A percentile compares a stretch with the other conserved stretches of the same genome.
These are phyloP conservation scores for Aspergillus sclerotioniger DNA, from an alignment of 495 filamentous ascomycete genomes.

Conservation along the genomic window DNA sequence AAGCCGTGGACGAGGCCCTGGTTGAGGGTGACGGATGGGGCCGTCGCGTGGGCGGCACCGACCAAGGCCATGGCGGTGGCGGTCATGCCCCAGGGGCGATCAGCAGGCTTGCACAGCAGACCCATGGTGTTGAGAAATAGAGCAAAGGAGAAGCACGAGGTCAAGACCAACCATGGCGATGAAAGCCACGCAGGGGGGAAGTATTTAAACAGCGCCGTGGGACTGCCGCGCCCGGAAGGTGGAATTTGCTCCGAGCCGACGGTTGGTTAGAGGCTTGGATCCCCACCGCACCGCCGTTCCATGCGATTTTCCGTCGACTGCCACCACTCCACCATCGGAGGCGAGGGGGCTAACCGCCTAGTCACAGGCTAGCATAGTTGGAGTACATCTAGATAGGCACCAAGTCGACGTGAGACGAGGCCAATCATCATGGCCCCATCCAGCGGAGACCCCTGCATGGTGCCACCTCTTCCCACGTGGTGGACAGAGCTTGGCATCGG, in stretches of 20 bases:
- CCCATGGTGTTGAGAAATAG: constrained; percentile 11
- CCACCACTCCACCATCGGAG: too few relatives aligned
- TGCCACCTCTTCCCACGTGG: background rate
- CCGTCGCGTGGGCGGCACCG: constrained; percentile 1
- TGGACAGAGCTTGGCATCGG: background rate
- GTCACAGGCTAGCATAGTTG: too few relatives aligned
- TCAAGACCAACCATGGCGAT: background rate
- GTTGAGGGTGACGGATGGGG: constrained; percentile 14
- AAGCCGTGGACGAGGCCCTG: constrained; percentile 23
- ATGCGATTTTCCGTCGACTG: too few relatives aligned
- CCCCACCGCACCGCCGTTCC: too few relatives aligned
- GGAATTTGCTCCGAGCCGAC: background rate
- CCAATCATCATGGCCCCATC: too few relatives aligned
- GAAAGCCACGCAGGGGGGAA: background rate
- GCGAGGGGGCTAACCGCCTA: too few relatives aligned
- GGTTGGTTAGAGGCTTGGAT: background rate
- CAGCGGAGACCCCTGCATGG: background rate
- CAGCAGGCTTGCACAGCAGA: constrained; percentile 9
- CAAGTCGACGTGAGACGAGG: too few relatives aligned
- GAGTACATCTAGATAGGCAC: too few relatives aligned
- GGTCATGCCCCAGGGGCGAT: constrained; percentile 11
- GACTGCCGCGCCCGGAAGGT: background rate
- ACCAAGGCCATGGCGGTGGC: constrained; percentile 14
- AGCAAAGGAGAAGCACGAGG: background rate
- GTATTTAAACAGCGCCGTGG: constrained; percentile 4